Evolutionary conservation across 331 rosid species (phyloP).

Genomic region (Stylosanthes scabra): DNA sequence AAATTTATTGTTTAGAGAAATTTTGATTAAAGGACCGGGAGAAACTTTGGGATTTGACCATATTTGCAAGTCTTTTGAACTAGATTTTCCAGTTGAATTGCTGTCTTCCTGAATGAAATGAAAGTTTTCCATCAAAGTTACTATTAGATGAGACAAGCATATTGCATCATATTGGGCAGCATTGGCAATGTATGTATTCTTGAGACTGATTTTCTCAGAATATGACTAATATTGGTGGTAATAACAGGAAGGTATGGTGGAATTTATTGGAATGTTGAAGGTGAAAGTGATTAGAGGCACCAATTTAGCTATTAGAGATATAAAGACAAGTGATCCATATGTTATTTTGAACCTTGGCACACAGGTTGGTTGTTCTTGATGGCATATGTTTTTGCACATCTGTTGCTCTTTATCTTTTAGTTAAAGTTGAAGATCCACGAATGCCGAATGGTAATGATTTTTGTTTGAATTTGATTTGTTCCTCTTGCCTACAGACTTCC

Average conservation of each 20-base stretch:
- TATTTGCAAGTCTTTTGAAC: conserved; percentile 26
- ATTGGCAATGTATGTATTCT: conserved; percentile 28
- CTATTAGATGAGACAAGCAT: conserved; percentile 41
- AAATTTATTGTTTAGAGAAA: conserved; percentile 17
- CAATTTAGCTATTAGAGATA: conserved; percentile 87
- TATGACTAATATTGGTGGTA: conserved; percentile 51
- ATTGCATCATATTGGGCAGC: conserved; percentile 37
- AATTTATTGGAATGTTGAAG: conserved; percentile 92
- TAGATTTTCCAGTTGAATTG: conserved; percentile 26
- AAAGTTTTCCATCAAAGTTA: conserved; percentile 17
- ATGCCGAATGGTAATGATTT: conserved; percentile 20
- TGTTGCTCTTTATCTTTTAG: conserved; percentile 30
- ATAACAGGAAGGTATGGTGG: conserved; percentile 92
- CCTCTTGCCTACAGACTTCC: conserved; percentile 56
- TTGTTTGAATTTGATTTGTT: conserved; percentile 48
- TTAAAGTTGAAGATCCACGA: conserved; percentile 24
- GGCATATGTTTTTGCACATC: conserved; percentile 30
- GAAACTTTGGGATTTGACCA: conserved; percentile 29
- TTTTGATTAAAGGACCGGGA: conserved; percentile 24
- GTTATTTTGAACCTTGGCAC: conserved; percentile 82
- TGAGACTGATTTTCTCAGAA: conserved; percentile 36
- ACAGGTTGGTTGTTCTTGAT: conserved; percentile 64
- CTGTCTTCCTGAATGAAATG: conserved; percentile 27
- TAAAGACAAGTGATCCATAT: conserved; percentile 96
- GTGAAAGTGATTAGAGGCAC: conserved; percentile 89